phyloP scores from a whole-genome alignment of 495 filamentous ascomycete genomes.

The Aspergillus nidulans region DNA sequence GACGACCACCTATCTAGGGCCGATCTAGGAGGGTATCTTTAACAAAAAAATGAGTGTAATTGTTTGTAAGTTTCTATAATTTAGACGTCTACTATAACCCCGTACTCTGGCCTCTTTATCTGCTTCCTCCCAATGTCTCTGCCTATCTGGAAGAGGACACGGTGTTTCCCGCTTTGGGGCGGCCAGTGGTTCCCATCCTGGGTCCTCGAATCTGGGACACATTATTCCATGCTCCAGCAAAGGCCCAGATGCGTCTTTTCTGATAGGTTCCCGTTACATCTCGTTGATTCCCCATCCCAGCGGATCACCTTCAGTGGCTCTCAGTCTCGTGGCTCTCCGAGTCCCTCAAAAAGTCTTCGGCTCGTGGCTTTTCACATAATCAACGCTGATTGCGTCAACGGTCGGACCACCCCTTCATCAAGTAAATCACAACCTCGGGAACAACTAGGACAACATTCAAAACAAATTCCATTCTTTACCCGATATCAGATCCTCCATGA shows the following conservation, averaged over 20 bases:
- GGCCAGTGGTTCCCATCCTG: slow-evolving; percentile 1
- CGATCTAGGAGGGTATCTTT: background rate
- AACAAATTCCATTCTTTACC: too few relatives aligned
- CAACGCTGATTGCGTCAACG: slow-evolving; percentile 5
- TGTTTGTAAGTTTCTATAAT: background rate
- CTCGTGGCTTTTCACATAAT: slow-evolving; percentile 7
- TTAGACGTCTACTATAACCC: too few relatives aligned
- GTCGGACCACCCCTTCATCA: background rate
- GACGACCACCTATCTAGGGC: background rate
- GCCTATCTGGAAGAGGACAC: slow-evolving; percentile 38
- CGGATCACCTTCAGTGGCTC: slow-evolving; percentile 18
- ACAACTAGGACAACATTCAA: background rate
- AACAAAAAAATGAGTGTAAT: background rate
- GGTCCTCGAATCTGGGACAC: slow-evolving; percentile 3
- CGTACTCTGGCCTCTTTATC: slow-evolving; percentile 1
- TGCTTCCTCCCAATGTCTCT: slow-evolving; percentile 12
- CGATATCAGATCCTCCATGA: background rate
- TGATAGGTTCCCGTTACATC: slow-evolving; percentile 20
- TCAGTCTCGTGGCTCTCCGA: too few relatives aligned
- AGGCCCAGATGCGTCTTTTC: slow-evolving; percentile 12
- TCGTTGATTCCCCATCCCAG: slow-evolving; percentile 16
- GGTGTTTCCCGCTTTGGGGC: slow-evolving; percentile 31
- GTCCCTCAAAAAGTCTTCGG: background rate
- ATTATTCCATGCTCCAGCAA: slow-evolving; percentile 5
- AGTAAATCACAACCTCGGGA: background rate